Evolutionary conservation across 2,329 filamentous ascomycete genomes (phyloP).

Genomic region (Xylariales sp.): DNA sequence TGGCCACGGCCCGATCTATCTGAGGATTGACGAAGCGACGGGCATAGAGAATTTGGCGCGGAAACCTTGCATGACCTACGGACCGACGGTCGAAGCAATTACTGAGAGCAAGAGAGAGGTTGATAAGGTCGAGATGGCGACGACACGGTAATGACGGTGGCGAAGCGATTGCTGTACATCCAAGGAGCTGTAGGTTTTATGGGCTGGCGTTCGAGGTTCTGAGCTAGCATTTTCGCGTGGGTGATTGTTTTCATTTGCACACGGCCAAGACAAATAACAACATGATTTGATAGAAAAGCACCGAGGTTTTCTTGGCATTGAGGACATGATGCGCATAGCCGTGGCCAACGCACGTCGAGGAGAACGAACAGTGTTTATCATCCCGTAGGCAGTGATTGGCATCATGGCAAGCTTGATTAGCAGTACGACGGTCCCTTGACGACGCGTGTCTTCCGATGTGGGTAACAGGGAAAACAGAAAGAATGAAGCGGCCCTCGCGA

Average conservation of each 20-base stretch:
- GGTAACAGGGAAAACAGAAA: not conserved
- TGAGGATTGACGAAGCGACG: conserved; percentile 39
- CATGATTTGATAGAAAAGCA: conserved; percentile 17
- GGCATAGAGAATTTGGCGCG: conserved; percentile 1
- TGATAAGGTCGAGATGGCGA: conserved; percentile 31
- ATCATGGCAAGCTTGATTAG: not conserved
- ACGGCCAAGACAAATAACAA: conserved; percentile 18
- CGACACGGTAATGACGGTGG: conserved; percentile 22
- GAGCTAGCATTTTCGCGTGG: conserved; percentile 35
- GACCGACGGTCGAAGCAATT: conserved; percentile 15
- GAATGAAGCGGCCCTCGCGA: not conserved
- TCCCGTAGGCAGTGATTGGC: not conserved
- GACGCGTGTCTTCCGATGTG: not conserved
- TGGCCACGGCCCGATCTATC: conserved; percentile 41
- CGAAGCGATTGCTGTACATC: conserved; percentile 5
- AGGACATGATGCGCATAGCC: conserved; percentile 9
- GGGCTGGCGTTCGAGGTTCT: conserved; percentile 37
- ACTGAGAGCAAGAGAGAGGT: conserved; percentile 27
- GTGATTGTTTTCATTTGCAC: conserved; percentile 31
- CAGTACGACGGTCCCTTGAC: not conserved
- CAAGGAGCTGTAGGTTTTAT: conserved; percentile 14
- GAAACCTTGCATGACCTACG: conserved; percentile 21
- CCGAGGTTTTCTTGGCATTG: conserved; percentile 24
- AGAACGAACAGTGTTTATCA: conserved; percentile 10
- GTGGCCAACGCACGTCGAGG: not conserved